Evolutionary conservation across 2,329 filamentous ascomycete species (phyloP).

Genomic region (Exophiala mesophila): DNA sequence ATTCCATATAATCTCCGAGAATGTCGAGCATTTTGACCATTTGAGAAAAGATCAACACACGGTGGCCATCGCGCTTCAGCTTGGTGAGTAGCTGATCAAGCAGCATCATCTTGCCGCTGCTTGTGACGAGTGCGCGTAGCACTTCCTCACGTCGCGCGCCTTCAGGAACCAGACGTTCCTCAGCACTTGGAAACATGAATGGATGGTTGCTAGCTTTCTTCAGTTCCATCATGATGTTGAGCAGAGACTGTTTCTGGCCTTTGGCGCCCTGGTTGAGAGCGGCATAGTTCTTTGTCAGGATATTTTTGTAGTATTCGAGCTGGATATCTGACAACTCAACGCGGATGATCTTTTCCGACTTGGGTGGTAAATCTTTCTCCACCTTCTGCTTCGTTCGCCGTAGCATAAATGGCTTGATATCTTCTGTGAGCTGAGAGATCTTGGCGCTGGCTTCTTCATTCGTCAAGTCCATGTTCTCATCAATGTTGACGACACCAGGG

Average conservation of each 20-base stretch:
- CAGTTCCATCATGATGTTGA: conserved; percentile 99
- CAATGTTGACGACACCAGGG: conserved; percentile 86
- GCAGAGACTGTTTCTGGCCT: conserved; percentile 86
- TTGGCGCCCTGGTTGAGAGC: conserved; percentile 85
- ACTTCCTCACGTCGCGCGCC: conserved; percentile 81
- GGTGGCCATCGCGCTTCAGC: conserved; percentile 86
- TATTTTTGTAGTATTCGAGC: conserved; percentile 98
- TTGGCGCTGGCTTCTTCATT: conserved; percentile 80
- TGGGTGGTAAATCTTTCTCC: conserved; percentile 90
- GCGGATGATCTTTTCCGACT: conserved; percentile 98
- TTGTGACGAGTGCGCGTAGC: conserved; percentile 87
- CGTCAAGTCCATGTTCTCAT: conserved; percentile 82
- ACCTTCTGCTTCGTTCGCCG: conserved; percentile 96
- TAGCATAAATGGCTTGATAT: conserved; percentile 90
- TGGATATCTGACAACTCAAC: conserved; percentile 96
- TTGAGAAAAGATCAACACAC: conserved; percentile 96
- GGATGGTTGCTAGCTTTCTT: conserved; percentile 99
- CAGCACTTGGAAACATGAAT: conserved; percentile 93
- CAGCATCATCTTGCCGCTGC: conserved; percentile 99
- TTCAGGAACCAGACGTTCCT: conserved; percentile 79
- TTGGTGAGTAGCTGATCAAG: conserved; percentile 93
- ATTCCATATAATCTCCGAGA: conserved; percentile 84
- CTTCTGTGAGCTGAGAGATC: conserved; percentile 74
- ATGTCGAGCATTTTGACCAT: conserved; percentile 99
- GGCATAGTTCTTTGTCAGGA: conserved; percentile 91